Base-by-base conservation (phyloP, 208 protist genomes). In the Trichomonas vaginalis region DNA sequence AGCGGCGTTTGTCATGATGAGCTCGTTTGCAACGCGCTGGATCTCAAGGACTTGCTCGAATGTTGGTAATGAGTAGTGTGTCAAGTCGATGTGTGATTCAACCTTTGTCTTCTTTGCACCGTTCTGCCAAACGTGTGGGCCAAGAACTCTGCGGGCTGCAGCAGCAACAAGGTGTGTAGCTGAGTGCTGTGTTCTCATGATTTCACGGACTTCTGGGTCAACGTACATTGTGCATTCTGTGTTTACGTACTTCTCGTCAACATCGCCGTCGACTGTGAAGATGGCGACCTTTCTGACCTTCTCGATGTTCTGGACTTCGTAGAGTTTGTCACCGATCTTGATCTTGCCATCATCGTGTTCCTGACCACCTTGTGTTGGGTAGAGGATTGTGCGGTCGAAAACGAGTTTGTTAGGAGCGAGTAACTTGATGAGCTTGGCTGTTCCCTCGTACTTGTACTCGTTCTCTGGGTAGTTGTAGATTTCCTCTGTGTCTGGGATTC, bases 81-180 rank as follows among this genome's bases (percentile, higher is more conserved):
- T 95, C n/a, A 95, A 21, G 42, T 95, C 92, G 45, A 95, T 62
- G 35, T 95, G 92, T 42, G 92, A 49, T 17, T 23, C 92, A 48
- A 37, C 12, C 35, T 62, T 62, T 32, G 92, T 83, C 45, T 95
- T 95, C 92, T 95, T 95, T 32, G 92, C 92, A 95, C 92, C 92
- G 35, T 82, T 95, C 62, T 95, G 92, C 92, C 92, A 95, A 39
- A 95, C 92, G 35, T 95, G 92, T 95, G 48, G 48, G 10, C 92
- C 92, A 42, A 95, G 48, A 10, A 95, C 92, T 35, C 45, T 70
- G 37, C 92, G 92, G 0, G 51, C 40, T 9, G 92, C 48, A 35
- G 92, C 92, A 95, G 48, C 48, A 45, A 95, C 23, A 32, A 95
- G 23, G 45, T 95, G 92, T 45, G 92, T 82, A 82, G 92, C 92